Evolutionary conservation across 1,139 yeast genomes (phyloP).

Genomic region (Candida buenavistaensis): DNA sequence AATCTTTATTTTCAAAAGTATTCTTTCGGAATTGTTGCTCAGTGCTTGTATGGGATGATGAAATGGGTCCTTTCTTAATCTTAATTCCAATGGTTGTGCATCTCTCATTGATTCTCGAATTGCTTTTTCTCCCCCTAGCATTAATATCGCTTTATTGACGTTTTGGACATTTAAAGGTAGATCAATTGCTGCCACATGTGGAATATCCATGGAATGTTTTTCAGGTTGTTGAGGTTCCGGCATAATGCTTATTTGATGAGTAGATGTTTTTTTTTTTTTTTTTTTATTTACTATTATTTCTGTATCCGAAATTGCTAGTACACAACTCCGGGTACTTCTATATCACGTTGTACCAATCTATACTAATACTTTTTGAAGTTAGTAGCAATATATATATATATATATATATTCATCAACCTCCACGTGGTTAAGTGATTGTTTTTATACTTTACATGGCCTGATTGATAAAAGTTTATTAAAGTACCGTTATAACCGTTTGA

Average conservation of each 20-base stretch:
- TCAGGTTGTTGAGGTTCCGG: slow-evolving; percentile 7
- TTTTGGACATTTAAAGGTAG: slow-evolving; percentile 74
- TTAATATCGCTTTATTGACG: slow-evolving; percentile 58
- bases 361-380: too few species aligned
- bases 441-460: too few species aligned
- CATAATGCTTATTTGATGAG: slow-evolving; percentile 1
- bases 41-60: slow-evolving; percentile 79
- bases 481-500: too few species aligned
- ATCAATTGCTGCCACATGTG: slow-evolving; percentile 77
- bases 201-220: slow-evolving; percentile 61
- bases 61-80: slow-evolving; percentile 67
- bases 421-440: too few species aligned
- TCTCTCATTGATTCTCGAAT: slow-evolving; percentile 37
- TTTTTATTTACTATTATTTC: slow-evolving; percentile 3
- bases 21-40: slow-evolving; percentile 54
- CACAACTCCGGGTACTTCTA: too few species aligned
- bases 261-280: background rate
- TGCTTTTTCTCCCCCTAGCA: slow-evolving; percentile 74
- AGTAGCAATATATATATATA: too few species aligned
- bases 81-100: slow-evolving; percentile 40
- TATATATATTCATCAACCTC: too few species aligned
- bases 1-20: slow-evolving; percentile 66
- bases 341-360: too few species aligned
- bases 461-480: too few species aligned
- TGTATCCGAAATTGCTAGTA: too few species aligned